phyloP scores from a whole-genome alignment of 2,329 filamentous ascomycete species.

The Metarhizium anisopliae region DNA sequence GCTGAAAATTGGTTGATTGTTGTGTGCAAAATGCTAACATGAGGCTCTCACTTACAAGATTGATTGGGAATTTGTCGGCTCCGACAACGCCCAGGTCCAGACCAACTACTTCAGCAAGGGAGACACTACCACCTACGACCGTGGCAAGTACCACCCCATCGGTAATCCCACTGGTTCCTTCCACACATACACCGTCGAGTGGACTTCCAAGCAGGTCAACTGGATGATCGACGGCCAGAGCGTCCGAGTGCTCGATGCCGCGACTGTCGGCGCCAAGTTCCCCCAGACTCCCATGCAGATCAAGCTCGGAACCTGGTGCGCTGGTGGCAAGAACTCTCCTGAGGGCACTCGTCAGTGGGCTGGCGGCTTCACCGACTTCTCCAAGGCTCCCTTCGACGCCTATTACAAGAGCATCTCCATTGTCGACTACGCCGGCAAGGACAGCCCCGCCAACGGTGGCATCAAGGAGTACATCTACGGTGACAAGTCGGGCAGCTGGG shows the following conservation, averaged over 20 bases:
- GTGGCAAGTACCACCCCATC: constrained; percentile 53
- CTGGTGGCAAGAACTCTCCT: constrained; percentile 46
- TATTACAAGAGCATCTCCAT: constrained; percentile 37
- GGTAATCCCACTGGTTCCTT: constrained; percentile 35
- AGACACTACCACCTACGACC: constrained; percentile 59
- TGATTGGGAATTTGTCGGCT: constrained; percentile 77
- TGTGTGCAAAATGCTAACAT: neutral
- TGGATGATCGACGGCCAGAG: constrained; percentile 56
- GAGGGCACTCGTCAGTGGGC: constrained; percentile 65
- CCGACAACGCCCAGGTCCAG: constrained; percentile 59
- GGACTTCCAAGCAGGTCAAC: constrained; percentile 52
- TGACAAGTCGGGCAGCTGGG: constrained; percentile 30
- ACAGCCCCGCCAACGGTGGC: constrained; percentile 20
- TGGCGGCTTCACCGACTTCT: constrained; percentile 46
- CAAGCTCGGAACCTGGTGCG: constrained; percentile 61
- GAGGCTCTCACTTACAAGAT: constrained; percentile 38
- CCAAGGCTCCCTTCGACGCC: constrained; percentile 31
- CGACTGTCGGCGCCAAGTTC: constrained; percentile 48
- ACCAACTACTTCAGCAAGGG: constrained; percentile 80
- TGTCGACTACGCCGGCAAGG: constrained; percentile 33
- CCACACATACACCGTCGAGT: constrained; percentile 62
- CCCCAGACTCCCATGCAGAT: constrained; percentile 68
- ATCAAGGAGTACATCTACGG: constrained; percentile 33
- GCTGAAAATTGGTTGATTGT: too few species aligned
- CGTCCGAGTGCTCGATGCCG: constrained; percentile 53